These are phyloP conservation scores for Mortierella sp. DNA, from an alignment of 371 early-diverging fungal species.

Conservation along the genomic window DNA sequence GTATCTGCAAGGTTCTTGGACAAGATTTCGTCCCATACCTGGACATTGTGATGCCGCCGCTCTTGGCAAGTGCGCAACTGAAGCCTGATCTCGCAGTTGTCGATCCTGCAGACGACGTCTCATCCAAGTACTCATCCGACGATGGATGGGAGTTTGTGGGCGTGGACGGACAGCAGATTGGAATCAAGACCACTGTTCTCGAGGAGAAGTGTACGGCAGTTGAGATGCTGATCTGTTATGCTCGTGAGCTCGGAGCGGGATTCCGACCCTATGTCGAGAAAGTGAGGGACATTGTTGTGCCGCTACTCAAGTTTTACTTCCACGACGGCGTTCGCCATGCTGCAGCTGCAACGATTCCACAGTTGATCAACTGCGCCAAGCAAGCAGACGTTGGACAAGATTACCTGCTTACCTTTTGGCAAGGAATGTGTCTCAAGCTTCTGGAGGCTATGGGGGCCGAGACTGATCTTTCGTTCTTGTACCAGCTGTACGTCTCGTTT, in stretches of 20 bases:
- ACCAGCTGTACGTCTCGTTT: constrained; percentile 81
- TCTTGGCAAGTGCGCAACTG: constrained; percentile 83
- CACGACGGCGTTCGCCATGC: constrained; percentile 95
- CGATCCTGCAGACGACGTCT: constrained; percentile 88
- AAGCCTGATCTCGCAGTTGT: constrained; percentile 95
- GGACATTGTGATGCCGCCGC: constrained; percentile 93
- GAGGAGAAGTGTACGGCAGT: constrained; percentile 98
- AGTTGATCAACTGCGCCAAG: constrained; percentile 75
- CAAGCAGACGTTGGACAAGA: constrained; percentile 59
- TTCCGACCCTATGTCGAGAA: constrained; percentile 87
- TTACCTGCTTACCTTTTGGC: constrained; percentile 67
- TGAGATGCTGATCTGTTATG: constrained; percentile 96
- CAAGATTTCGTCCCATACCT: constrained; percentile 94
- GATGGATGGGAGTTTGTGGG: constrained; percentile 97
- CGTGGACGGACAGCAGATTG: constrained; percentile 90
- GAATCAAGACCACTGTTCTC: constrained; percentile 92
- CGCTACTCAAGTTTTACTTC: constrained; percentile 94
- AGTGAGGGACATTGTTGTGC: constrained; percentile 86
- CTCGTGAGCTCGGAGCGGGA: constrained; percentile 87
- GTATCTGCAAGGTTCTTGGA: constrained; percentile 94
- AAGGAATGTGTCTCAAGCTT: constrained; percentile 73
- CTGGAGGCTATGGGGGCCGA: constrained; percentile 77
- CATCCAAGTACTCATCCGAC: constrained; percentile 86
- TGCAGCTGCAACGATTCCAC: constrained; percentile 86
- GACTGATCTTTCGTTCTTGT: constrained; percentile 80